These are phyloP conservation scores for Ophiostoma sp. DNA, from an alignment of 2,329 filamentous ascomycete species.

Conservation along the genomic window DNA sequence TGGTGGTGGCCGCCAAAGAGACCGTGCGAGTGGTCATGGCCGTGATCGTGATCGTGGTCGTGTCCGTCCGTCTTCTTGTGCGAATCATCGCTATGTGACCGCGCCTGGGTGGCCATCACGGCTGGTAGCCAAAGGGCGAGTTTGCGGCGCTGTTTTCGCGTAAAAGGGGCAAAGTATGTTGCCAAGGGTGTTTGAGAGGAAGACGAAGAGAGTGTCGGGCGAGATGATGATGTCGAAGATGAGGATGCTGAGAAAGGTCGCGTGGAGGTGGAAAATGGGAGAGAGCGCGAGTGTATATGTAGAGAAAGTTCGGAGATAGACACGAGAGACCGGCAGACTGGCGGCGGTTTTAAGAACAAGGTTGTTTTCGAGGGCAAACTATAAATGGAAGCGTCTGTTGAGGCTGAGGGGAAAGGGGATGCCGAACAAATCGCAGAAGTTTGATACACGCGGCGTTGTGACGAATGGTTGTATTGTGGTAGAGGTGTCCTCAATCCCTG, in stretches of 20 bases:
- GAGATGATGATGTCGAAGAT: constrained; percentile 17
- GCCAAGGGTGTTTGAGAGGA: constrained; percentile 17
- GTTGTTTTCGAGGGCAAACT: constrained; percentile 25
- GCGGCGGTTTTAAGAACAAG: background rate
- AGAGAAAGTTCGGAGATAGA: constrained; percentile 13
- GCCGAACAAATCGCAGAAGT: constrained; percentile 29
- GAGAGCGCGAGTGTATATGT: background rate
- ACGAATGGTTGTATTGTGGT: constrained; percentile 28
- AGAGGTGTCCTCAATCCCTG: constrained; percentile 35
- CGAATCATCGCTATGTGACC: constrained; percentile 41
- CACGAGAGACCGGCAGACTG: constrained; percentile 13
- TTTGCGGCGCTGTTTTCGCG: constrained; percentile 25
- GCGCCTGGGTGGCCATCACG: constrained; percentile 30
- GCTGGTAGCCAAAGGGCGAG: constrained; percentile 29
- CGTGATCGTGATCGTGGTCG: constrained; percentile 10
- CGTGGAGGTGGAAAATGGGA: constrained; percentile 23
- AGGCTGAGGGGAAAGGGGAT: background rate
- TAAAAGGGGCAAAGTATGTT: constrained; percentile 16
- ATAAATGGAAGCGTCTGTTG: constrained; percentile 24
- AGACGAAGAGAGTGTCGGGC: constrained; percentile 15
- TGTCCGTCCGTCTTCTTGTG: constrained; percentile 50
- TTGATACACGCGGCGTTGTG: constrained; percentile 32
- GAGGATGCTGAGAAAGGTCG: constrained; percentile 17
- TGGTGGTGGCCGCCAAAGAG: constrained; percentile 64
- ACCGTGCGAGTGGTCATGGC: constrained; percentile 49